Evolutionary conservation across 345 rosid genomes (phyloP).

Genomic region (Arabidopsis arenosa): DNA sequence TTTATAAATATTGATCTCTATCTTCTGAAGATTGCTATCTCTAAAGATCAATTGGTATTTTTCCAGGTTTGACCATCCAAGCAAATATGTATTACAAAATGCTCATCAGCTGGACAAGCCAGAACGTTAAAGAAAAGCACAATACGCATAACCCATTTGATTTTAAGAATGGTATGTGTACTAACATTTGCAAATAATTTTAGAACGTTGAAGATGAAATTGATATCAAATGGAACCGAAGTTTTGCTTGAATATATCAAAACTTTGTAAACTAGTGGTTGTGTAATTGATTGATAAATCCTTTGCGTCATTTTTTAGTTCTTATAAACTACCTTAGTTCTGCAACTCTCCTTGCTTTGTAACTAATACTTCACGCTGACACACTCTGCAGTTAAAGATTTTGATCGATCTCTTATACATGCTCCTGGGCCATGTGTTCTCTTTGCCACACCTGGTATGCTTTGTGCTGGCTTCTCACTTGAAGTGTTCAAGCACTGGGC

Average conservation of each 20-base stretch:
- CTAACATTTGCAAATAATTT: slow-evolving; percentile 10
- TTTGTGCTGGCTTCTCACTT: slow-evolving; percentile 90
- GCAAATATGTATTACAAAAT: slow-evolving; percentile 97
- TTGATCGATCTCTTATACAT: slow-evolving; percentile 81
- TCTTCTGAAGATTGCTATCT: slow-evolving; percentile 5
- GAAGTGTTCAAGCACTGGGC: slow-evolving; percentile 98
- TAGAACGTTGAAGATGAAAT: not conserved
- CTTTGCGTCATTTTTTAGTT: not conserved
- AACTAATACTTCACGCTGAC: slow-evolving; percentile 2
- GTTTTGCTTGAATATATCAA: not conserved
- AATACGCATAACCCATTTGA: slow-evolving; percentile 80
- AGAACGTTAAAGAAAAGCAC: slow-evolving; percentile 80
- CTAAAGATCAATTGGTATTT: slow-evolving; percentile 6
- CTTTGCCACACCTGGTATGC: slow-evolving; percentile 99
- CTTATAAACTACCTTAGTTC: not conserved
- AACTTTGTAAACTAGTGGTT: slow-evolving; percentile 1
- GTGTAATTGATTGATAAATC: not conserved
- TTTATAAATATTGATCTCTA: not conserved
- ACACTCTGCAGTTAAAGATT: slow-evolving; percentile 62
- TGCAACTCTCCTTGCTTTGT: slow-evolving; percentile 22
- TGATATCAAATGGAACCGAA: not conserved
- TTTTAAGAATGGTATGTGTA: slow-evolving; percentile 77
- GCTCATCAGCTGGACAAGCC: slow-evolving; percentile 98
- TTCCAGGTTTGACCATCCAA: slow-evolving; percentile 93
- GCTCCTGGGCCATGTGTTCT: slow-evolving; percentile 98